These are phyloP conservation scores for Pythium angustatum DNA, from an alignment of 352 stramenopile species.

Conservation along the genomic window DNA sequence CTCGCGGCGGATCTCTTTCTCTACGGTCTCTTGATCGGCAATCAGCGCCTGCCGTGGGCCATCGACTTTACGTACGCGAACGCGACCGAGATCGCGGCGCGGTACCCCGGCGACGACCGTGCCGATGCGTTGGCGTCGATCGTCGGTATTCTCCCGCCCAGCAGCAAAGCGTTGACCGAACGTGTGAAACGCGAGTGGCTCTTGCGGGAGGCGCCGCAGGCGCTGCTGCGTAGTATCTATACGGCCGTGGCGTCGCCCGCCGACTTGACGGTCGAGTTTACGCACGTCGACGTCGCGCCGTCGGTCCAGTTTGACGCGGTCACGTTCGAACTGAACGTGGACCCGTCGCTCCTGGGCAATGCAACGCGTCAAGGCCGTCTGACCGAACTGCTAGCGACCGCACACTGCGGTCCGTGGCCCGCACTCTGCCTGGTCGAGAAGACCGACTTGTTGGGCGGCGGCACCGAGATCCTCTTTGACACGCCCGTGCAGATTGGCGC, in stretches of 20 bases:
- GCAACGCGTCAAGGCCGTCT: background rate
- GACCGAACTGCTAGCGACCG: background rate
- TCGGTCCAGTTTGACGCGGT: constrained; percentile 13
- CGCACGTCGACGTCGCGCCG: background rate
- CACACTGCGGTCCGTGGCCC: constrained; percentile 14
- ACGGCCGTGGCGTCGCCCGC: too few species aligned
- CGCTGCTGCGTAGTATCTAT: too few species aligned
- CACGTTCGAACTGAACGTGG: constrained; percentile 12
- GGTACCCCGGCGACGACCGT: too few species aligned
- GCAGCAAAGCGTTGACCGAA: too few species aligned
- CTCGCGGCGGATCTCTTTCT: constrained; percentile 15
- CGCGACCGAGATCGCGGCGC: too few species aligned
- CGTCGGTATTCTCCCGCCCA: too few species aligned
- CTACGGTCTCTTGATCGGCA: too few species aligned
- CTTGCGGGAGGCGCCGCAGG: too few species aligned
- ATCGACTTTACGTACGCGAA: too few species aligned
- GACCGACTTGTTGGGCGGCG: background rate
- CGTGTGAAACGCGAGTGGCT: too few species aligned
- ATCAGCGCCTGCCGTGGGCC: too few species aligned
- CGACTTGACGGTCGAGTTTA: constrained; percentile 7
- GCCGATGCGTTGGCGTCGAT: too few species aligned
- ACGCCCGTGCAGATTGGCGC: constrained; percentile 5
- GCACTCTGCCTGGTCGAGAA: constrained; percentile 3
- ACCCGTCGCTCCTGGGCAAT: constrained; percentile 2
- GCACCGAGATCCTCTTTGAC: background rate